Evolutionary conservation across 2,329 filamentous ascomycete species (phyloP).

Genomic region (Raffaelea ambrosiae): DNA sequence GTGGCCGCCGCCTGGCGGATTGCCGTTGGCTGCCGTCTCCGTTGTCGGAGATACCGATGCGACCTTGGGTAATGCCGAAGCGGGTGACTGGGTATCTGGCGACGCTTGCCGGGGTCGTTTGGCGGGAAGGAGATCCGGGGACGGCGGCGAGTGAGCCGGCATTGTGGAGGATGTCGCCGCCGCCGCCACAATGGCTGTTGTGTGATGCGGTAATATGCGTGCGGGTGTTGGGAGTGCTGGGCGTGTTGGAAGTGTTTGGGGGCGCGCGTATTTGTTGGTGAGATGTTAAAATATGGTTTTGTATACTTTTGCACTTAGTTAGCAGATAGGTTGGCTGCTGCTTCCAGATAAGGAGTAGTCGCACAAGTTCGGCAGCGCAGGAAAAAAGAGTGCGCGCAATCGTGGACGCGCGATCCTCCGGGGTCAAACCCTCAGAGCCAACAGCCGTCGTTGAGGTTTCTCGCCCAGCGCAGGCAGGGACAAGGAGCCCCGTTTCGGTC

Average conservation of each 20-base stretch:
- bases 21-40: not conserved
- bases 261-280: not conserved
- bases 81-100: constrained; percentile 34
- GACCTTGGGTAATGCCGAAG: constrained; percentile 19
- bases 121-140: constrained; percentile 40
- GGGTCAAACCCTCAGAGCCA: too few relatives aligned
- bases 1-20: not conserved
- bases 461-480: too few relatives aligned
- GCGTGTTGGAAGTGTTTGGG: not conserved
- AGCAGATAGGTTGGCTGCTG: too few relatives aligned
- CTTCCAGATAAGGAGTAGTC: too few relatives aligned
- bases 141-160: constrained; percentile 39
- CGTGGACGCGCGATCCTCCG: too few relatives aligned
- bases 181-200: not conserved
- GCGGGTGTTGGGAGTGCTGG: not conserved
- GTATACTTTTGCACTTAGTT: too few relatives aligned
- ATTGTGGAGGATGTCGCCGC: constrained; percentile 20
- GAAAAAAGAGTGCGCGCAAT: too few relatives aligned
- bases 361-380: too few relatives aligned
- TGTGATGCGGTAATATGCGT: not conserved
- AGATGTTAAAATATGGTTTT: not conserved
- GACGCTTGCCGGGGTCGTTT: constrained; percentile 51
- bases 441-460: too few relatives aligned
- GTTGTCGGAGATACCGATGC: not conserved
- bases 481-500: too few relatives aligned